Base-by-base conservation (phyloP, 352 stramenopile genomes). In the Synura sp. region DNA sequence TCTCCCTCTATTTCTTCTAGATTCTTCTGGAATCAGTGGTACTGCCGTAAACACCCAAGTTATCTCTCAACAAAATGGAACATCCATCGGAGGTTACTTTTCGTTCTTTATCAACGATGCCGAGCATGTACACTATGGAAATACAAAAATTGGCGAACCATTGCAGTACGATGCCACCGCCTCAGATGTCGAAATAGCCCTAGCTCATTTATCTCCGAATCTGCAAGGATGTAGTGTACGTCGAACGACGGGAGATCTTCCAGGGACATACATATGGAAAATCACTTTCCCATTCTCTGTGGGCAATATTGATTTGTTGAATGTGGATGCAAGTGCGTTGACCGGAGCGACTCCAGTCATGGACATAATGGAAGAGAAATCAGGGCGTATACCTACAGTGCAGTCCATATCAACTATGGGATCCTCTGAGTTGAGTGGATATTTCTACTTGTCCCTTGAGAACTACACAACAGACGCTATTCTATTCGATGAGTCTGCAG, bases 221-320 rank as follows among this genome's bases (percentile, higher is more conserved):
- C 42, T 60, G n/a, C 1, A 5, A 31, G 42, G n/a, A n/a, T 22
- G 35, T 22, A 14, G 34, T 5, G 73, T 79, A 22, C 7, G 7
- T 5, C 42, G 73, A 12, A 22, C 42, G 14, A 25, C 14, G 1
- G 27, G 27, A 9, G 42, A 42, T 32, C 1, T 49, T 12, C 1
- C 15, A 1, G 70, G 70, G 31, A 79, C 73, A 29, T 79, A 42
- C 27, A n/a, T 31, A 2, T 79, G 73, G 73, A n/a, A 22, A 17
- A 71, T 79, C 4, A 44, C 41, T 42, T 79, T 79, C 27, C 73
- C 73, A 9, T 79, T 59, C 22, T 42, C 1, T 3, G 7, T 41
- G 29, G 73, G 49, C 14, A 3, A 31, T 1, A 15, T 71, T 9
- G 14, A 69, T 25, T 27, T 42, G 25, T 25, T 79, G 7, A 1